Evolutionary conservation across 768 basidiomycete species (phyloP), one percentile per base, ranked within the genome.

Genomic region (Nidularia sp.): DNA sequence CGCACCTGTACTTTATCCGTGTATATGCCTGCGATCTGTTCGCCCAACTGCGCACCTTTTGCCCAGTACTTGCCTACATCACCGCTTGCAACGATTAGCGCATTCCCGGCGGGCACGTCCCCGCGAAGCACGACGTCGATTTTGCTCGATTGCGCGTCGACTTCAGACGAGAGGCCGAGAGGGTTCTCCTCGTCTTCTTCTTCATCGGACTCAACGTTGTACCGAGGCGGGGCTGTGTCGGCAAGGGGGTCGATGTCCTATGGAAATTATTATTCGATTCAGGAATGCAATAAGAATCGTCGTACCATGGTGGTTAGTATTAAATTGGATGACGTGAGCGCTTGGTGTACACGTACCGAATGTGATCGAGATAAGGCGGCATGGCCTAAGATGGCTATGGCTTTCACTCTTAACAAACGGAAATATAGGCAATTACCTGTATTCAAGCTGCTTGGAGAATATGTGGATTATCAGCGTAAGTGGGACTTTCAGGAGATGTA

Each of bases 181-280:
- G 79, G 78, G 49, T 78, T 77, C 54, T 72, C 71, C 58, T 85
- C 83, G 48, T 86, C 84, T 54, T 80, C 77, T 53, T 84, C 83
- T n/a, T 85, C 83, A 54, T 86, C 85, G 3, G 83, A 85, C 59
- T 86, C 85, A 47, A 85, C 66, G 35, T 78, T 78, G 54, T 86
- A 74, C 50, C 85, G 76, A 34, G 85, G 81, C 1, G 85, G 81
- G 3, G 70, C 67, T 47, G 70, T 69, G 59, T 85, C 84, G 52
- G 74, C 75, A 15, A 85, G 70, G 1, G 83, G 81, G 60, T 85
- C 76, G 25, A 72, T 53, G 54, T 84, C 77, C 82, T 80, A 50
- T 5, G 41, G 34, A 32, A 4, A 45, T 45, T 13, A 2, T 9
- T 45, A 45, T 45, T 45, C 44, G 10, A 22, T 9, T 45, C 44